phyloP scores from a whole-genome alignment of 495 filamentous ascomycete genomes.

The Aspergillus panamensis region DNA sequence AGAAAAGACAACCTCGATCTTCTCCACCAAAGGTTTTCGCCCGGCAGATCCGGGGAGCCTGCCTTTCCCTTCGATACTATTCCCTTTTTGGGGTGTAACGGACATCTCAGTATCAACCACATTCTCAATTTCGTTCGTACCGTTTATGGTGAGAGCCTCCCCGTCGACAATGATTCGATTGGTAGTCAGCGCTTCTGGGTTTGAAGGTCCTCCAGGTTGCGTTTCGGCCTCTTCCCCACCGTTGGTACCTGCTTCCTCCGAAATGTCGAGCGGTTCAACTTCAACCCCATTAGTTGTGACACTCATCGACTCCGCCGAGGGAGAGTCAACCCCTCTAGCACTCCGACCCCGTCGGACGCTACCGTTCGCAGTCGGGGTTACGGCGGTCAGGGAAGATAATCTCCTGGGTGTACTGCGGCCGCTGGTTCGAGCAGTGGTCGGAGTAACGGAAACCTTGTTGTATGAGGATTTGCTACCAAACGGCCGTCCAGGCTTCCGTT shows the following conservation, averaged over 20 bases:
- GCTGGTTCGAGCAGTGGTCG: constrained; percentile 30
- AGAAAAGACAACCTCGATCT: constrained; percentile 34
- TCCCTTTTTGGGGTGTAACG: constrained; percentile 23
- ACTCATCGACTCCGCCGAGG: constrained; percentile 27
- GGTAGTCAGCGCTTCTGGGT: constrained; percentile 2
- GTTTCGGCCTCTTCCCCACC: constrained; percentile 1
- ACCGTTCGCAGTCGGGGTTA: constrained; percentile 28
- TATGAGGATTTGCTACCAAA: constrained; percentile 26
- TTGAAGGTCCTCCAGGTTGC: background rate
- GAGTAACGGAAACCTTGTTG: constrained; percentile 25
- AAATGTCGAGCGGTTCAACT: constrained; percentile 15
- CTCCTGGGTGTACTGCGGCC: constrained; percentile 41
- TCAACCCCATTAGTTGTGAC: constrained; percentile 28
- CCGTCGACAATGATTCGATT: constrained; percentile 5
- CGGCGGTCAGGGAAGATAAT: constrained; percentile 27
- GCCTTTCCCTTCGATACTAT: constrained; percentile 13
- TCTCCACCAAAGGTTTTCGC: constrained; percentile 41
- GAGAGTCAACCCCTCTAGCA: constrained; percentile 31
- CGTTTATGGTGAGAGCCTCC: constrained; percentile 9
- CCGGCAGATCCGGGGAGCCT: constrained; percentile 29
- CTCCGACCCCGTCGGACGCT: constrained; percentile 41
- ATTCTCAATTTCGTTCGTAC: constrained; percentile 8
- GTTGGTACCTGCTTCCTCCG: constrained; percentile 10
- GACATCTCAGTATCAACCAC: constrained; percentile 14
- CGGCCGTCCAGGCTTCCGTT: constrained; percentile 49